Evolutionary conservation across 2,329 filamentous ascomycete genomes (phyloP).

Genomic region (Talaromyces verruculosus): DNA sequence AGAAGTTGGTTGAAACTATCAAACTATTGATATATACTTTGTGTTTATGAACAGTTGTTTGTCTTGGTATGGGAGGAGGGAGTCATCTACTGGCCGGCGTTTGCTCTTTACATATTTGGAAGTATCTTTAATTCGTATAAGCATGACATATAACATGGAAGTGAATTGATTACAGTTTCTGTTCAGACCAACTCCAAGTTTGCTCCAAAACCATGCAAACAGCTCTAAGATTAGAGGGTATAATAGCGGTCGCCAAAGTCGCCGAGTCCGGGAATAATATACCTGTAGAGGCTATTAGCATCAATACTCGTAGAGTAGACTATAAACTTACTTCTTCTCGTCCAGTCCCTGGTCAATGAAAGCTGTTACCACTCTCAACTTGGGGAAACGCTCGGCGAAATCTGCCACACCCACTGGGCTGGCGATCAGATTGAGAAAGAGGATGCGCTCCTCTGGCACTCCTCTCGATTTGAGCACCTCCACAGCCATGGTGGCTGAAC

Average conservation of each 20-base stretch:
- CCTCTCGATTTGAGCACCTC: conserved; percentile 86
- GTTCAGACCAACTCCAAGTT: background rate
- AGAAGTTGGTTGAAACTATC: background rate
- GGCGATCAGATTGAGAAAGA: conserved; percentile 97
- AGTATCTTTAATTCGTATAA: conserved; percentile 10
- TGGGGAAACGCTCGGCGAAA: conserved; percentile 86
- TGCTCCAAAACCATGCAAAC: conserved; percentile 9
- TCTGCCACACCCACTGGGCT: conserved; percentile 88
- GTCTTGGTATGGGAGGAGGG: conserved; percentile 13
- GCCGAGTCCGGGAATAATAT: conserved; percentile 89
- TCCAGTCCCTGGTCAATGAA: conserved; percentile 97
- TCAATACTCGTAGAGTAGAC: background rate
- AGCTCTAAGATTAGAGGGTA: conserved; percentile 64
- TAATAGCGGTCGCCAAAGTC: conserved; percentile 97
- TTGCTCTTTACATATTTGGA: conserved; percentile 11
- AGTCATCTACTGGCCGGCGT: conserved; percentile 17
- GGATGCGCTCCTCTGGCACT: conserved; percentile 89
- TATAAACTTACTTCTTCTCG: conserved; percentile 80
- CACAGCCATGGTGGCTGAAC: conserved; percentile 94
- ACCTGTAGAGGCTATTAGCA: conserved; percentile 56
- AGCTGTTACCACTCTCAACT: conserved; percentile 86
- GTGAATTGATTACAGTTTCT: background rate
- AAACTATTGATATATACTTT: background rate
- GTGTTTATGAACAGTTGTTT: background rate
- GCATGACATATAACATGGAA: conserved; percentile 7